Conservation (phyloP, 148 eudicot genomes). For the Agrostemma githago region DNA sequence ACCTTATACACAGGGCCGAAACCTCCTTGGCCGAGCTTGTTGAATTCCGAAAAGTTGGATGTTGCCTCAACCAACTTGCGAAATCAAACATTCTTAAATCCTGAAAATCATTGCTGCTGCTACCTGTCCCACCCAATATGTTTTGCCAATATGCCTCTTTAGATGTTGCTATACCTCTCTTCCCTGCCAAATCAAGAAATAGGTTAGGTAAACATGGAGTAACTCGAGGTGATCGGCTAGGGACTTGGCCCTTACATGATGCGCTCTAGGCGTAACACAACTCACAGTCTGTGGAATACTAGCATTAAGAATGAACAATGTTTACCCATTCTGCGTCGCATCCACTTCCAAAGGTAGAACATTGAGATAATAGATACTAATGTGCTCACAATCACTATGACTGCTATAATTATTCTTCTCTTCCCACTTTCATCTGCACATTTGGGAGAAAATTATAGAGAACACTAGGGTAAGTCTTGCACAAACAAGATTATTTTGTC, state of each 20-base stretch:
- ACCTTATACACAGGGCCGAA: constrained; percentile 42
- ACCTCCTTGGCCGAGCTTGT: constrained; percentile 47
- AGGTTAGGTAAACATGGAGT: constrained; percentile 26
- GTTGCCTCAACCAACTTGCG: constrained; percentile 24
- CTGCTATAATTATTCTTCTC: constrained; percentile 12
- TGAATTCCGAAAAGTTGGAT: constrained; percentile 22
- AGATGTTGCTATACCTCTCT: not conserved
- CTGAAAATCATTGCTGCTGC: not conserved
- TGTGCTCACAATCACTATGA: constrained; percentile 15
- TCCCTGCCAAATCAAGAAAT: not conserved
- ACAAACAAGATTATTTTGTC: too few relatives aligned
- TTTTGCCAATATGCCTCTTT: not conserved
- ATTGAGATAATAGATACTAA: constrained; percentile 9
- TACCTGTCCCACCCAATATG: not conserved
- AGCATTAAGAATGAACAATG: not conserved
- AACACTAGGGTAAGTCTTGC: not conserved
- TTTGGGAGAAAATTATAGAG: constrained; percentile 18
- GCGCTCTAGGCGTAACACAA: constrained; percentile 23
- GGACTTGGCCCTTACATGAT: not conserved
- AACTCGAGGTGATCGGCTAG: too few relatives aligned
- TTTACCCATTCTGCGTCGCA: constrained; percentile 1
- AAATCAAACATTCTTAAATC: constrained; percentile 32
- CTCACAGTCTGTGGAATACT: not conserved
- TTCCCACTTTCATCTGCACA: constrained; percentile 22
- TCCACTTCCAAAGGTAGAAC: constrained; percentile 24